Percentiles rank a stretch among this genome's conserved stretches.
phyloP scores from a whole-genome alignment of 2,329 filamentous ascomycete species.

The Monilinia aucupariae region DNA sequence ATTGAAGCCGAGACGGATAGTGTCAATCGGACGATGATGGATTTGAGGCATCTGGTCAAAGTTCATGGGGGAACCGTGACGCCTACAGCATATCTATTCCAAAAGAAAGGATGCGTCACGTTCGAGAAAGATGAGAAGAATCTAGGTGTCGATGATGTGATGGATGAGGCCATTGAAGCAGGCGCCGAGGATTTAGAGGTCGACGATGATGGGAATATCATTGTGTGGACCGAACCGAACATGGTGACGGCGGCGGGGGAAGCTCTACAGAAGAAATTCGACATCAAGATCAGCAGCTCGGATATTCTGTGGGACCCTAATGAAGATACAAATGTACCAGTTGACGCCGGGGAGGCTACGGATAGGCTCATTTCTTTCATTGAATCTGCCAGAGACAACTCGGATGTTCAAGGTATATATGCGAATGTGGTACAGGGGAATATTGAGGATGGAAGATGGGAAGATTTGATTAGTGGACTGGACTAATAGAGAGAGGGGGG shows the following conservation, averaged over 20 bases:
- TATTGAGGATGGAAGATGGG: slow-evolving; percentile 50
- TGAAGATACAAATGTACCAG: slow-evolving; percentile 64
- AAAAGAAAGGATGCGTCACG: slow-evolving; percentile 68
- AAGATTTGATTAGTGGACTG: slow-evolving; percentile 47
- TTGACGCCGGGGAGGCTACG: slow-evolving; percentile 53
- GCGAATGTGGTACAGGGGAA: slow-evolving; percentile 57
- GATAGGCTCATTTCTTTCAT: slow-evolving; percentile 55
- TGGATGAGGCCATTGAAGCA: slow-evolving; percentile 79
- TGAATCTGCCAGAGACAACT: slow-evolving; percentile 56
- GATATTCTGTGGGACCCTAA: slow-evolving; percentile 85
- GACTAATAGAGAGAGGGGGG: slow-evolving; percentile 36
- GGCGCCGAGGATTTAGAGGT: slow-evolving; percentile 69
- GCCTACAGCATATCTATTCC: slow-evolving; percentile 78
- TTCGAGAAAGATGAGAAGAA: slow-evolving; percentile 55
- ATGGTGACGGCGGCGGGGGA: slow-evolving; percentile 60
- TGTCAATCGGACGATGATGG: slow-evolving; percentile 66
- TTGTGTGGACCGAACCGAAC: slow-evolving; percentile 65
- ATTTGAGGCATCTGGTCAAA: slow-evolving; percentile 67
- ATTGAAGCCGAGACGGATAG: slow-evolving; percentile 84
- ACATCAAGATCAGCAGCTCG: slow-evolving; percentile 62
- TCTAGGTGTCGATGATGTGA: slow-evolving; percentile 57
- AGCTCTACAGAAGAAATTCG: slow-evolving; percentile 56
- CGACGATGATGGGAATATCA: slow-evolving; percentile 62
- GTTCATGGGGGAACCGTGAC: slow-evolving; percentile 63
- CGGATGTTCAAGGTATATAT: slow-evolving; percentile 74